Evolutionary conservation across 495 filamentous ascomycete genomes (phyloP).

Genomic region (Neurospora sp.): DNA sequence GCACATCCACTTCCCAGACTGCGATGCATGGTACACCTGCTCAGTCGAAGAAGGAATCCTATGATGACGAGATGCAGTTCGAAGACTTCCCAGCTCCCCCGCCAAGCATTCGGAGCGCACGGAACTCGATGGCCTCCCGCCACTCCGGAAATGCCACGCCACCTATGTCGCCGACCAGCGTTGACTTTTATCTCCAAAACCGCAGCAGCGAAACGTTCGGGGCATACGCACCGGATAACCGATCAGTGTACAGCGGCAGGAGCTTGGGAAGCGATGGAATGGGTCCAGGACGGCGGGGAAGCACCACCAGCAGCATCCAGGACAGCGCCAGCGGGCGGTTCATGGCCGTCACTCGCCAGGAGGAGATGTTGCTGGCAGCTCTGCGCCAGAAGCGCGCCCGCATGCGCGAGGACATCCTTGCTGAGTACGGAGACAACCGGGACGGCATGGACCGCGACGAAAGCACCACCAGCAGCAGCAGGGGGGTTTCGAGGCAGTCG

Average conservation of each 20-base stretch:
- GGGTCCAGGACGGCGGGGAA: slow-evolving; percentile 9
- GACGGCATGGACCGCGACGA: slow-evolving; percentile 4
- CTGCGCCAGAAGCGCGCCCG: slow-evolving; percentile 68
- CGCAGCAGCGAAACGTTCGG: slow-evolving; percentile 1
- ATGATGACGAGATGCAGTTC: too few species aligned
- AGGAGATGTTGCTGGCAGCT: slow-evolving; percentile 71
- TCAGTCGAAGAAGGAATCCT: background rate
- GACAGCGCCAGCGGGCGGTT: slow-evolving; percentile 46
- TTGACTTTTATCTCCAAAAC: slow-evolving; percentile 33
- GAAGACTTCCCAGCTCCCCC: too few species aligned
- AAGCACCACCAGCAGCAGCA: slow-evolving; percentile 12
- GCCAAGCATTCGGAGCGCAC: too few species aligned
- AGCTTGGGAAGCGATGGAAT: slow-evolving; percentile 10
- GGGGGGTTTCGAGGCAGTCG: slow-evolving; percentile 20
- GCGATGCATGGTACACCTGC: background rate
- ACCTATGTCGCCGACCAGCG: slow-evolving; percentile 36
- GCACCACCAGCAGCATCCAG: slow-evolving; percentile 14
- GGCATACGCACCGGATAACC: slow-evolving; percentile 6
- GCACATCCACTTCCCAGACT: slow-evolving; percentile 9
- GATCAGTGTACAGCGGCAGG: slow-evolving; percentile 11
- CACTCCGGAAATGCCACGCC: slow-evolving; percentile 27
- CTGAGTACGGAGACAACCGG: slow-evolving; percentile 36
- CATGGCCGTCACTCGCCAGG: slow-evolving; percentile 80
- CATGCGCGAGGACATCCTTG: slow-evolving; percentile 62
- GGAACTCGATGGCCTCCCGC: too few species aligned